Conservation (phyloP, 176 grass and related monocot genomes). For the maize (Zea mays) region Zm-B73-REFERENCE-NAM-5.0 NC_050096.1:260883501-260884000, state of each 20-base stretch:
- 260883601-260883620: constrained; percentile 33
- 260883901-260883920: not conserved
- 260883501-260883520: not conserved
- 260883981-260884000: too few species aligned
- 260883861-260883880: not conserved
- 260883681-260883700: constrained; percentile 27
- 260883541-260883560: constrained; percentile 17
- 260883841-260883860: not conserved
- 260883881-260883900: not conserved
- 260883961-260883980: too few species aligned
- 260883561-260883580: constrained; percentile 45
- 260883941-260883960: too few species aligned
- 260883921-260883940: too few species aligned
- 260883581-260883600: constrained; percentile 40
- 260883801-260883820: not conserved
- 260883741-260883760: not conserved
- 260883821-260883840: not conserved
- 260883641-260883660: accelerated
- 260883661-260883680: not conserved
- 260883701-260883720: not conserved
- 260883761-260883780: not conserved
- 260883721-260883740: constrained; percentile 7
- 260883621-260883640: constrained; percentile 24
- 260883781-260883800: not conserved
- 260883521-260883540: constrained; percentile 33